Conservation (phyloP, 108 stramenopile genomes). For the Chaetoceros muelleri region DNA sequence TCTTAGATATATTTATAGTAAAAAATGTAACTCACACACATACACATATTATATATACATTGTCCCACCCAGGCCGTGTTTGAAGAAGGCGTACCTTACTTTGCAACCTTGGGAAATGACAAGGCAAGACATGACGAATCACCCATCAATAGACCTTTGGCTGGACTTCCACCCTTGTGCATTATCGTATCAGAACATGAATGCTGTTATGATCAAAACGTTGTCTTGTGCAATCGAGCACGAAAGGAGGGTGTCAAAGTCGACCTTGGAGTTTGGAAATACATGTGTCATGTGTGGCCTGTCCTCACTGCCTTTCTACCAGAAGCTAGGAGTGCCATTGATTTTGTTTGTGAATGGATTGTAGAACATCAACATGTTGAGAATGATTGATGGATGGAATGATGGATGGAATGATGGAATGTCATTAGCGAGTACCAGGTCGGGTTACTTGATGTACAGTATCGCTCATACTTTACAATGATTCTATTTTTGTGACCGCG, state of each 20-base stretch:
- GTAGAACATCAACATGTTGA: constrained; percentile 23
- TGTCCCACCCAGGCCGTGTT: constrained; percentile 19
- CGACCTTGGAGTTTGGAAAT: constrained; percentile 63
- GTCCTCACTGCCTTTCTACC: constrained; percentile 53
- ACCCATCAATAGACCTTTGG: constrained; percentile 43
- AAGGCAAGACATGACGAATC: constrained; percentile 43
- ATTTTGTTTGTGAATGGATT: constrained; percentile 65
- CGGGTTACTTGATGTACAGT: no score
- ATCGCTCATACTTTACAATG: no score
- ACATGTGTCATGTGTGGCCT: constrained; percentile 72
- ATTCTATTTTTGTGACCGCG: no score
- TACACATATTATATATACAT: background rate
- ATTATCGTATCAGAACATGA: constrained; percentile 67
- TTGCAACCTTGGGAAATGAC: constrained; percentile 22
- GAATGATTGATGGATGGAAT: background rate
- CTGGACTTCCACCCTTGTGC: constrained; percentile 62
- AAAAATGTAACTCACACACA: constrained; percentile 10
- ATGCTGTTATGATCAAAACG: constrained; percentile 62
- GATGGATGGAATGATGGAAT: background rate
- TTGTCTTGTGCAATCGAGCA: constrained; percentile 41
- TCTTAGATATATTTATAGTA: background rate
- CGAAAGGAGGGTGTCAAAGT: constrained; percentile 41
- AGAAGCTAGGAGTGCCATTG: constrained; percentile 45
- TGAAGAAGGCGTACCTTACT: constrained; percentile 31
- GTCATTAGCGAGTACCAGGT: no score